phyloP scores from a whole-genome alignment of 2,329 filamentous ascomycete genomes.

The Alternaria conjuncta region DNA sequence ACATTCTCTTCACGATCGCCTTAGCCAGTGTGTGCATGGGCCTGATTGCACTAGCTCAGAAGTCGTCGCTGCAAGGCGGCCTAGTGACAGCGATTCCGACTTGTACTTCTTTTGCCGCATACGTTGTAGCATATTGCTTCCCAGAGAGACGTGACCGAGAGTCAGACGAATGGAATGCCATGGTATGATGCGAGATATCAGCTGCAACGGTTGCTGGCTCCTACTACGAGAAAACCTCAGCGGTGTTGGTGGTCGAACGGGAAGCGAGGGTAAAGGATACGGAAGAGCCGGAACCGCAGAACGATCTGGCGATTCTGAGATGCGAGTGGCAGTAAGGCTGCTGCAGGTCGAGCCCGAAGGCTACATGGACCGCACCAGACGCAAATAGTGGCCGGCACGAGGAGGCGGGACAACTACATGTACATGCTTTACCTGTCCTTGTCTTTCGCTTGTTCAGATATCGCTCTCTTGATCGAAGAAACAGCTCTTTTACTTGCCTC shows the following conservation, averaged over 20 bases:
- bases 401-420: neutral
- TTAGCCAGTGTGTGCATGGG: neutral
- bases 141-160: neutral
- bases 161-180: neutral
- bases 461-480: no score
- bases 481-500: neutral
- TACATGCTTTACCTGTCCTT: neutral
- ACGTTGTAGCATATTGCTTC: neutral
- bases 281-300: neutral
- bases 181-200: neutral
- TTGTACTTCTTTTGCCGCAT: neutral
- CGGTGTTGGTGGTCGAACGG: neutral
- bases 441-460: no score
- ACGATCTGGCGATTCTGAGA: neutral
- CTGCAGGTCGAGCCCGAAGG: neutral
- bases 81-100: neutral
- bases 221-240: neutral
- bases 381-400: neutral
- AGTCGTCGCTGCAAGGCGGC: neutral
- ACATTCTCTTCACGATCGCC: neutral
- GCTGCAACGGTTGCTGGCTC: neutral
- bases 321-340: neutral
- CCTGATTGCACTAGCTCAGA: accelerated
- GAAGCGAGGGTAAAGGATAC: neutral
- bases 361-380: neutral